Base-by-base conservation (phyloP, 768 basidiomycete species). In the Tubosaeta sp. region DNA sequence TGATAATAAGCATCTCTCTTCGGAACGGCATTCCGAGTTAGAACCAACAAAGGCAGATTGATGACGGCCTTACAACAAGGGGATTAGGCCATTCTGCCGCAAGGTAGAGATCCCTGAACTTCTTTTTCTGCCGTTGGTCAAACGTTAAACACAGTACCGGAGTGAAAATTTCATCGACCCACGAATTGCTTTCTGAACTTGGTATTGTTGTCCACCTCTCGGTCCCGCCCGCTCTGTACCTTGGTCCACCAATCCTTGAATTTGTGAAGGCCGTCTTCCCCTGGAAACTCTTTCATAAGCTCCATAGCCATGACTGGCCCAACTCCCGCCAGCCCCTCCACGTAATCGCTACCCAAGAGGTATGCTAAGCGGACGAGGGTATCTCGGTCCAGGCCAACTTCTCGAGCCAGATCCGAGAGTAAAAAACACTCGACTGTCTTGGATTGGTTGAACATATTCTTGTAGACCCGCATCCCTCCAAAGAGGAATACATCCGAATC, bases 361-460 rank as follows among this genome's bases (percentile, higher is more conserved):
- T 97, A 97, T 10, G 97, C 97, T 31, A 99, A 75, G 31, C 86
- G 81, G 50, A 98, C 81, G 39, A 98, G 82, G 14, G 87, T 85
- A 59, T 91, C 91, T 25, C 93, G 79, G 45, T 90, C 86, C 22
- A 98, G 74, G 6, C 91, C 87, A 10, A 99, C 76, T 67, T 99
- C 97, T 39, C 94, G 80, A 35, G 79, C 79, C 45, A 98, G 79
- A 65, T 99, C 97, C 6, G 82, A 70, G 2, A 84, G 72, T 33
- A 97, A 74, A 76, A 97, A 99, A 65, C 93, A 94, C 70, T 99
- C 97, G 50, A 97, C 97, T 4, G 94, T 97, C 76, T 98, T 97
- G 44, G 91, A 89, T 70, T 98, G 95, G 67, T 98, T 97, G 75
- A 99, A 99, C 89, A 99, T 95, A 68, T 99, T 98, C 72, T 95